A percentile compares a stretch with the other conserved stretches of the same genome.
Evolutionary conservation across 2,329 filamentous ascomycete species (phyloP).

Genomic region (Rutstroemia sp.): DNA sequence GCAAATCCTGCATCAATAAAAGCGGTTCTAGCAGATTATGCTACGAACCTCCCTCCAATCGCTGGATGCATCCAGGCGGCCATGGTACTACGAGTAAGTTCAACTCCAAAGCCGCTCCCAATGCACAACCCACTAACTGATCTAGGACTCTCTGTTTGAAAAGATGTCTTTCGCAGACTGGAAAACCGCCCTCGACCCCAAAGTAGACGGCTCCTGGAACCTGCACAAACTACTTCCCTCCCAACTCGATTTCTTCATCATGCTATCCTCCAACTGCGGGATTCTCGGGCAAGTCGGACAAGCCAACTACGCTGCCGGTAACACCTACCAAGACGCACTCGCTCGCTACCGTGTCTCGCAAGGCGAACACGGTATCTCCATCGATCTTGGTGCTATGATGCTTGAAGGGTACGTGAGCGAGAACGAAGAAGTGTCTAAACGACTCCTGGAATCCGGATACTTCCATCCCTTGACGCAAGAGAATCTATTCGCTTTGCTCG

Average conservation of each 20-base stretch:
- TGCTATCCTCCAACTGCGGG: conserved; percentile 31
- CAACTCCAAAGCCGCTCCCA: neutral
- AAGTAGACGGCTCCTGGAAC: neutral
- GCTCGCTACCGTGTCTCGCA: conserved; percentile 3
- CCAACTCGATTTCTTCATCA: conserved; percentile 28
- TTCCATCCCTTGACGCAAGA: neutral
- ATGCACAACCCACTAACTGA: neutral
- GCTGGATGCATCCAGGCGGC: conserved; percentile 40
- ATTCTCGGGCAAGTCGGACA: conserved; percentile 10
- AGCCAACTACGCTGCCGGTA: conserved; percentile 21
- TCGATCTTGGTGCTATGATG: neutral
- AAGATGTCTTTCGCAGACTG: neutral
- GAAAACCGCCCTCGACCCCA: neutral
- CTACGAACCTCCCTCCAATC: conserved; percentile 28
- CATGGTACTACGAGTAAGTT: conserved; percentile 31
- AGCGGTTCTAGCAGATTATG: neutral
- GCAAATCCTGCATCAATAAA: conserved; percentile 26
- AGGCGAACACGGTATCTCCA: neutral
- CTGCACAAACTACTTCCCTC: neutral
- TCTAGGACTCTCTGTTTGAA: neutral
- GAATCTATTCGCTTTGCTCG: neutral
- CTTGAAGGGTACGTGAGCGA: neutral
- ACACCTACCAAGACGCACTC: conserved; percentile 23
- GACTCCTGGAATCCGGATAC: neutral
- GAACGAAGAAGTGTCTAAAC: neutral